Evolutionary conservation across 495 filamentous ascomycete genomes (phyloP).

Genomic region (Lichenothelia convexa): DNA sequence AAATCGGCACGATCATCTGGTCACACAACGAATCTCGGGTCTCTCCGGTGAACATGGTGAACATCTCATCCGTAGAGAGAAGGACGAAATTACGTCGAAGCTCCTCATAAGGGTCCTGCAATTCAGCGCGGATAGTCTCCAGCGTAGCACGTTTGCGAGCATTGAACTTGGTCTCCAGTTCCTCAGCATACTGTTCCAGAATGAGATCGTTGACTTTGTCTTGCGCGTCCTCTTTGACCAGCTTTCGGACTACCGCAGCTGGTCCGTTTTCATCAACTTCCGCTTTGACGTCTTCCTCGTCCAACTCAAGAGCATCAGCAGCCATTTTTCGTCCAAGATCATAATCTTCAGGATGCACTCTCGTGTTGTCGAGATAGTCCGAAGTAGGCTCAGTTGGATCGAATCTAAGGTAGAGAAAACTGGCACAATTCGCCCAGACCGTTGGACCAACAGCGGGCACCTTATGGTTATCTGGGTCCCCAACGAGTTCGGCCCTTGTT

Average conservation of each 20-base stretch:
- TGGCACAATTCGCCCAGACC: constrained; percentile 92
- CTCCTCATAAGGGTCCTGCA: constrained; percentile 86
- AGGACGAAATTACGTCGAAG: constrained; percentile 62
- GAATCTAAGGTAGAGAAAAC: constrained; percentile 79
- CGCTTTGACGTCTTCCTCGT: constrained; percentile 93
- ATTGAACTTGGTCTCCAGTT: constrained; percentile 78
- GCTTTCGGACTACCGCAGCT: constrained; percentile 76
- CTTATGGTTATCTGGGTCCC: constrained; percentile 59
- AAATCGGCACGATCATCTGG: constrained; percentile 82
- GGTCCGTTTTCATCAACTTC: constrained; percentile 76
- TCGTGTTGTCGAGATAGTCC: constrained; percentile 88
- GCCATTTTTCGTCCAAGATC: constrained; percentile 96
- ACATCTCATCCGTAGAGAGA: constrained; percentile 63
- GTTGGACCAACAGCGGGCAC: constrained; percentile 67
- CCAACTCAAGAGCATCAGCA: constrained; percentile 84
- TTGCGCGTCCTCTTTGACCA: constrained; percentile 77
- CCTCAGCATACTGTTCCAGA: constrained; percentile 89
- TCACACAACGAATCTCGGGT: constrained; percentile 62
- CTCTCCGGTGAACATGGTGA: constrained; percentile 93
- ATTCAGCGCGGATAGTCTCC: constrained; percentile 86
- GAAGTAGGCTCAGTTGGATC: constrained; percentile 58
- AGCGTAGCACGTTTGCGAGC: constrained; percentile 91
- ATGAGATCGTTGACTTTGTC: constrained; percentile 94
- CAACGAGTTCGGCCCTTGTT: constrained; percentile 69
- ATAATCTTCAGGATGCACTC: constrained; percentile 95